Base-by-base conservation (phyloP, 2,329 filamentous ascomycete species). In the Elsinoe perseae region DNA sequence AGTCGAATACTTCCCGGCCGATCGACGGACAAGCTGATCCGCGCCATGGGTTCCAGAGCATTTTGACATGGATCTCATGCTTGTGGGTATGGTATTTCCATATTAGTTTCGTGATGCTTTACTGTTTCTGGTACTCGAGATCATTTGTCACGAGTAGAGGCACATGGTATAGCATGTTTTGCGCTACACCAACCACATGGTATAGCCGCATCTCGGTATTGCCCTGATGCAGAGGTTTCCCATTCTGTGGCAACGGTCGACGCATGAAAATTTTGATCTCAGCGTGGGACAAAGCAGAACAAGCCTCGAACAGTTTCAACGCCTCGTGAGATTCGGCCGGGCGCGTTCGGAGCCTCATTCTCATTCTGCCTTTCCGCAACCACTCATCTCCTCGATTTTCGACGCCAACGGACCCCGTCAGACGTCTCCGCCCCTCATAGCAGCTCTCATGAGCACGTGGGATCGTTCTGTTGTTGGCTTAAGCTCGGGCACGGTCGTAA, bases 281-380 rank as follows among this genome's bases (percentile, higher is more conserved):
- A 50, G 28, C 48, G 48, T 52, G 48, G 30, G 48, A 50, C 44
- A 28, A 8, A 18, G 21, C 28, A 50, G 25, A 28, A 36, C 48
- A 52, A 52, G 48, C 48, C 48, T 52, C 48, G 48, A 52, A 52
- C 30, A 30, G 48, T 52, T 52, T 52, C 48, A 52, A 52, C 48
- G 48, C 48, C 48, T 36, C 48, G 48, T 36, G 23, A 50, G 21
- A 50, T 30, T 32, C 20, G 14, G 18, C n/a, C 25, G 25, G 20
- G 21, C 43, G 25, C 43, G 21, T 25, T 46, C 43, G 25, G 20
- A 46, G 20, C 43, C 43, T 21, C 44, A 16, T 30, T 2, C 3
- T 10, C 20, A 12, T 20, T n/a, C 40, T 10, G n/a, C n/a, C 27
- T 18, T 32, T 30, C 44, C 6, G 20, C 32, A 27, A 18, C 25